Evolutionary conservation across 2,329 filamentous ascomycete species (phyloP), one percentile per base, ranked within the genome.

Genomic region (Scedosporium boydii): DNA sequence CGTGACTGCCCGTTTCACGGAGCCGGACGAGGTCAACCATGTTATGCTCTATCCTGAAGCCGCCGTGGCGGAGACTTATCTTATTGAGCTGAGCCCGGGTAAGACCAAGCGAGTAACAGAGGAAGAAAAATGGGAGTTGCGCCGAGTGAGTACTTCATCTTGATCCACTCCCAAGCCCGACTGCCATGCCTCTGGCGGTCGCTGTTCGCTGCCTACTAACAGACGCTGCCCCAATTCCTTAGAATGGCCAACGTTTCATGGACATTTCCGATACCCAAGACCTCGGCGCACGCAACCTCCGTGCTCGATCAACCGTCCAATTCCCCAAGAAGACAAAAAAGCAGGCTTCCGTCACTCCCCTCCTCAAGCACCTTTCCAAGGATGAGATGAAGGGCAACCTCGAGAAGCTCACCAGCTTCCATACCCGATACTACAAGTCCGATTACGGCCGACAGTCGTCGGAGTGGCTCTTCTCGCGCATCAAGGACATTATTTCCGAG

Each of bases 111-210:
- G 90, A 89, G 88, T 97, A 38, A 96, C 91, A 0, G 93, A 98
- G 70, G 90, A 96, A 42, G 87, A 97, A 78, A 99, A 98, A 77
- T 97, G 93, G 92, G 87, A 88, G 74, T 78, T 98, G 66, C 87
- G 89, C 70, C 82, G 91, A 68, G 92, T 96, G 82, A 63, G 85
- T 76, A 23, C 3, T 26, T n/a, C 55, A 6, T 6, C 26, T 14
- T 41, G 18, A 23, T 59, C n/a, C 27, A 1, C 34, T 23, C 57
- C 38, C 41, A n/a, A 3, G 34, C 34, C 10, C 10, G 34, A 38
- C 34, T 14, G 34, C 34, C 34, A 38, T 38, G 34, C 10, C 34
- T 4, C 12, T 38, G 34, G 10, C 18, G 23, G 9, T 16, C 53
- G 27, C 16, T 9, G 7, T 16, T 58, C 16, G 10, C 26, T 4